Conservation (phyloP, 257 asterid species). For the Gynochthodes officinalis region DNA sequence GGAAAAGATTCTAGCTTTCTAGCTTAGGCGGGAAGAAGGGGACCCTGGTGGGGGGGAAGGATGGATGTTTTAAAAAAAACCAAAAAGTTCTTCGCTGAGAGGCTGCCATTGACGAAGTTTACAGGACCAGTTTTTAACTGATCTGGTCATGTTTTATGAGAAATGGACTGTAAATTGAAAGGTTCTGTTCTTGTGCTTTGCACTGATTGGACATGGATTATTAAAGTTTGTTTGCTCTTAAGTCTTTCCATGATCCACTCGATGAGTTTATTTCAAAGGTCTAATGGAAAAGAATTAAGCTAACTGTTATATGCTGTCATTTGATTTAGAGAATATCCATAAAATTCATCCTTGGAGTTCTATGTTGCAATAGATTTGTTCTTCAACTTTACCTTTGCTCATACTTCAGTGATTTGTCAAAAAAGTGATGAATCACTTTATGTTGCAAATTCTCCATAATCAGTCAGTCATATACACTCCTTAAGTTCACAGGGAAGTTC, state of each 20-base stretch:
- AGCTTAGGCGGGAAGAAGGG: background rate
- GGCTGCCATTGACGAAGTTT: background rate
- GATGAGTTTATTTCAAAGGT: background rate
- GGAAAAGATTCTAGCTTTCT: background rate
- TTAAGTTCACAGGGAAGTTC: background rate
- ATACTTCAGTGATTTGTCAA: background rate
- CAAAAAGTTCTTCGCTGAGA: too few relatives aligned
- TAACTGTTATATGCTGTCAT: background rate
- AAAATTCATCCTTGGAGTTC: too few relatives aligned
- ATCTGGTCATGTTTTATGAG: background rate
- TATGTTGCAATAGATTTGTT: background rate
- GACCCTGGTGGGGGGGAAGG: too few relatives aligned
- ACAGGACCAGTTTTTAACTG: background rate
- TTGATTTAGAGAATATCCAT: background rate
- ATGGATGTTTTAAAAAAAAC: too few relatives aligned
- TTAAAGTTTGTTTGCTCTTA: background rate
- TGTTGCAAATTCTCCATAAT: constrained; percentile 1
- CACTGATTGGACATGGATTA: background rate
- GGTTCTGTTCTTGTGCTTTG: background rate
- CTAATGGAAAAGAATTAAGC: background rate
- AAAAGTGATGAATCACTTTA: background rate
- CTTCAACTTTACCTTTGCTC: background rate
- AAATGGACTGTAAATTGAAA: background rate
- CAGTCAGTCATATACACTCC: background rate
- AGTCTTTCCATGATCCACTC: background rate